Evolutionary conservation across 306 rosid species (phyloP).

Genomic region (Quercus engelmannii): DNA sequence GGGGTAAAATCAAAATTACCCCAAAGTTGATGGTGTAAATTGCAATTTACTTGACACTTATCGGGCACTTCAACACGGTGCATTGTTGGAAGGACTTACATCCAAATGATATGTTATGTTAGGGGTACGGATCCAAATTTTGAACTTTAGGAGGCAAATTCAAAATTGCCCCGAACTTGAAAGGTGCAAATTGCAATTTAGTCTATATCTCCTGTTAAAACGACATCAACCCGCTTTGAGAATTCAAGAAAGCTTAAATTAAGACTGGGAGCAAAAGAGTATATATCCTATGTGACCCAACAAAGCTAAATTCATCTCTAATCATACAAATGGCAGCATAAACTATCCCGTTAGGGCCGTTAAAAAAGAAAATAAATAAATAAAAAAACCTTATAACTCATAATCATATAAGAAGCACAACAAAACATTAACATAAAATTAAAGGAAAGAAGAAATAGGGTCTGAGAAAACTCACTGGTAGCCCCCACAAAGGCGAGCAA

Average conservation of each 20-base stretch:
- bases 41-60: no score
- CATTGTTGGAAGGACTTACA: no score
- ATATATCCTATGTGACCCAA: background rate
- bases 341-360: background rate
- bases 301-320: background rate
- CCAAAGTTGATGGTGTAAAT: no score
- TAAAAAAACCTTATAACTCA: background rate
- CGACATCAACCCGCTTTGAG: background rate
- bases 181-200: no score
- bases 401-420: background rate
- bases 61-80: no score
- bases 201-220: no score
- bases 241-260: background rate
- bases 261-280: background rate
- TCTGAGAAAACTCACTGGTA: conserved; percentile 60
- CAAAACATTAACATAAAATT: background rate
- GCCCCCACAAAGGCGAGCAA: conserved; percentile 87
- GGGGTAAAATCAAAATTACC: background rate
- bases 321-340: background rate
- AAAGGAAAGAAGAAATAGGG: background rate
- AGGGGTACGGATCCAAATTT: no score
- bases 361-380: no score
- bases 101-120: no score
- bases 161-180: no score
- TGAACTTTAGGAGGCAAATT: no score